Base-by-base conservation (phyloP, 495 filamentous ascomycete genomes). In the Hypoxylon fragiforme region DNA sequence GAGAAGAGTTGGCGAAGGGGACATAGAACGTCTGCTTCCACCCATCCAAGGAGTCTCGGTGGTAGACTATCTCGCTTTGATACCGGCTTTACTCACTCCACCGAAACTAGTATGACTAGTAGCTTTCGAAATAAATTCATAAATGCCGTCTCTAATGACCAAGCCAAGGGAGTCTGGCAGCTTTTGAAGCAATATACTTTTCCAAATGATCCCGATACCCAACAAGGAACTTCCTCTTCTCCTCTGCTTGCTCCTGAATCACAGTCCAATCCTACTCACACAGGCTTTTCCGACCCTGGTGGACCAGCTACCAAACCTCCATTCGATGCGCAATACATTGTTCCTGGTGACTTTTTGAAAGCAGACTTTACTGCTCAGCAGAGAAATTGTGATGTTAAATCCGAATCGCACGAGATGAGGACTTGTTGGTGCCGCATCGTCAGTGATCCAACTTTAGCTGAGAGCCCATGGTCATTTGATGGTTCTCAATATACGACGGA, bases 321-420 rank as follows among this genome's bases (percentile, higher is more conserved):
- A 52, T 68, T 3, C 32, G 43, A 16, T 19, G 51, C 55, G 3
- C 15, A 26, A 12, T 61, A 60, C 20, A 52, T 51, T 34, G 15
- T 76, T 7, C 73, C 74, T 2, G 73, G 75, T 1, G 71, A 75
- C 42, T 75, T 75, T 16, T 45, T 78, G 12, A 69, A 48, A 26
- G 1, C 21, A 6, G 55, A 64, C 7, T 48, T 71, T 55, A 37
- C 65, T 46, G 6, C 43, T 54, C 7, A 59, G 42, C 28, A 58
- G 65, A 35, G 44, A 56, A 7, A 54, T n/a, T 74, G 71, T 44
- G 61, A 61, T 9, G 50, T 54, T 6, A 52, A 32, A 3, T 62
- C 51, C 32, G 18, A 54, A 4, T 62, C 60, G 11, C 74, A 77
- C 50, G 64, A 59, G n/a, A 45, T 40, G 0, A 63, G 66, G 1